phyloP scores from a whole-genome alignment of 2,329 filamentous ascomycete genomes.

The Fusarium metavorans region DNA sequence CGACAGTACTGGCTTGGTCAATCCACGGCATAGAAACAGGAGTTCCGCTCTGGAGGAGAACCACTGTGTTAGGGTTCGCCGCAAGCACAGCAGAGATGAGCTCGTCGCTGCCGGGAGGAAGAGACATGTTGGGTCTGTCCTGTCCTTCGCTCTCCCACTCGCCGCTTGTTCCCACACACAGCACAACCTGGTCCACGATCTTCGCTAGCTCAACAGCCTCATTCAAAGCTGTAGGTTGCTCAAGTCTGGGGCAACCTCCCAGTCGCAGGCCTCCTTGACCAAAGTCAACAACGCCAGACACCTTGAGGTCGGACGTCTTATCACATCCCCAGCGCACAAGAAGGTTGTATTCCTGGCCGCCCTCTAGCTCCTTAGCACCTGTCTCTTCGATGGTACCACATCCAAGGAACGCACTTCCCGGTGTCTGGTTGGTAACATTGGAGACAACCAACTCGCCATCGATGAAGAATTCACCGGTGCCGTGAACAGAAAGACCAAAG shows the following conservation, averaged over 20 bases:
- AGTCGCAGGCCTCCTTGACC: slow-evolving; percentile 26
- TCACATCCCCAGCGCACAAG: slow-evolving; percentile 27
- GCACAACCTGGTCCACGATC: slow-evolving; percentile 25
- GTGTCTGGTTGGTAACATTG: slow-evolving; percentile 44
- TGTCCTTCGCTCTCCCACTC: slow-evolving; percentile 35
- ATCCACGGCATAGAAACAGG: slow-evolving; percentile 34
- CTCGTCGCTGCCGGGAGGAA: slow-evolving; percentile 25
- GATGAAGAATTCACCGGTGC: slow-evolving; percentile 50
- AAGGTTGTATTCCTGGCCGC: slow-evolving; percentile 22
- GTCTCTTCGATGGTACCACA: slow-evolving; percentile 50
- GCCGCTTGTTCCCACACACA: slow-evolving; percentile 27
- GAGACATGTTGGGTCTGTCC: slow-evolving; percentile 27
- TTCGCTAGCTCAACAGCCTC: slow-evolving; percentile 26
- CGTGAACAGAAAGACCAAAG: slow-evolving; percentile 49
- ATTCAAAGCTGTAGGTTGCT: slow-evolving; percentile 10
- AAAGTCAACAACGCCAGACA: slow-evolving; percentile 26
- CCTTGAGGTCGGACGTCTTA: slow-evolving; percentile 17
- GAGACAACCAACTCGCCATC: slow-evolving; percentile 48
- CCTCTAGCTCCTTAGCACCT: slow-evolving; percentile 26
- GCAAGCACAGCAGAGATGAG: slow-evolving; percentile 24
- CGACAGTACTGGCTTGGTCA: slow-evolving; percentile 10
- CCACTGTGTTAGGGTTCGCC: slow-evolving; percentile 24
- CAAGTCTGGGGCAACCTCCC: slow-evolving; percentile 27
- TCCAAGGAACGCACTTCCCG: slow-evolving; percentile 51
- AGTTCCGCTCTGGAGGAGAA: slow-evolving; percentile 33